These are phyloP conservation scores for Stylonectria norvegica DNA, from an alignment of 2,329 filamentous ascomycete species.

Conservation along the genomic window DNA sequence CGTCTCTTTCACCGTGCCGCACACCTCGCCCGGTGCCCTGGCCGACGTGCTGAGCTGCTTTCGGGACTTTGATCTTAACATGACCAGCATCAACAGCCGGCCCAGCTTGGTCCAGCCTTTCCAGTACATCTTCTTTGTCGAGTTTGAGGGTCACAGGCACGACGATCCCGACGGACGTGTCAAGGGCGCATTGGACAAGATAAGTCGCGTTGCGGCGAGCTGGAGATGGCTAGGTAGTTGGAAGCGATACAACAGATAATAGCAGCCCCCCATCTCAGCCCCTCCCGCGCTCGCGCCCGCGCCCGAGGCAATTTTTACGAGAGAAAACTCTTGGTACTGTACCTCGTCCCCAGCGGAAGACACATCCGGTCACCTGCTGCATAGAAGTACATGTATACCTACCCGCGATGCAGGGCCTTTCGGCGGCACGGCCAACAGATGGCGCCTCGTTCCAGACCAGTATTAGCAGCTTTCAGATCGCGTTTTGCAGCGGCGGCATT, in stretches of 20 bases:
- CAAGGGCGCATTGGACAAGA: conserved; percentile 55
- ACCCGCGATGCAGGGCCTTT: conserved; percentile 11
- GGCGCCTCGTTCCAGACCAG: conserved; percentile 13
- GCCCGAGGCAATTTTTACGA: background rate
- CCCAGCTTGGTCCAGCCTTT: conserved; percentile 73
- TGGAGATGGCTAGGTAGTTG: conserved; percentile 71
- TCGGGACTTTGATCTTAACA: conserved; percentile 66
- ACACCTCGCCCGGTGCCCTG: conserved; percentile 74
- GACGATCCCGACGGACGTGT: conserved; percentile 56
- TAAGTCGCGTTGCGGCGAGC: conserved; percentile 55
- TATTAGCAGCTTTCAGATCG: conserved; percentile 9
- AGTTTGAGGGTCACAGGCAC: conserved; percentile 66
- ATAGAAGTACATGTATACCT: conserved; percentile 4
- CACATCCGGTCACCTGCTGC: conserved; percentile 8
- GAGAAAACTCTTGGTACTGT: too few relatives aligned
- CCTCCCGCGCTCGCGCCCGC: too few relatives aligned
- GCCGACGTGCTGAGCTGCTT: conserved; percentile 80
- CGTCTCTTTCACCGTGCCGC: conserved; percentile 78
- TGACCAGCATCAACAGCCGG: conserved; percentile 86
- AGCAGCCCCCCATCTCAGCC: conserved; percentile 14
- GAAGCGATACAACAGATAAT: conserved; percentile 41
- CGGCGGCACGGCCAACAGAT: background rate
- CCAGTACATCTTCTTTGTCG: conserved; percentile 93
- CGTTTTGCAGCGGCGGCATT: conserved; percentile 11
- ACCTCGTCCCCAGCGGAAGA: background rate